phyloP scores from a whole-genome alignment of 768 basidiomycete genomes.

The Leccinum aurantiacum region DNA sequence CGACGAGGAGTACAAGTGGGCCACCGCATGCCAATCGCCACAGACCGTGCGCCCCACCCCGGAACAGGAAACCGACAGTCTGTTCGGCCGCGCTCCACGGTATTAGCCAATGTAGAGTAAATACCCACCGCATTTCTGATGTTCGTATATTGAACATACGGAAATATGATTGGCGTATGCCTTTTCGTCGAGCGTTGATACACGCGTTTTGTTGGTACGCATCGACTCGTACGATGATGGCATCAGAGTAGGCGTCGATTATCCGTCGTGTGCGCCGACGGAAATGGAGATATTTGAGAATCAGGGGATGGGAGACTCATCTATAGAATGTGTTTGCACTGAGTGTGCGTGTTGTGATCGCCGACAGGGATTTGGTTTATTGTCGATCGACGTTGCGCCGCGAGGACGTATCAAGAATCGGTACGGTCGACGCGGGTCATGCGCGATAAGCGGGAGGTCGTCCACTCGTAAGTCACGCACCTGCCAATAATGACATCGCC shows the following conservation, averaged over 20 bases:
- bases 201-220: neutral
- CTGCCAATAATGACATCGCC: constrained; percentile 2
- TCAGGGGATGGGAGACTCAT: constrained; percentile 2
- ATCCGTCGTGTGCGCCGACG: neutral
- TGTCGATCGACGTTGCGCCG: neutral
- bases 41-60: neutral
- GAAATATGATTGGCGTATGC: neutral
- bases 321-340: neutral
- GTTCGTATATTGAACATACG: neutral
- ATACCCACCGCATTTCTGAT: neutral
- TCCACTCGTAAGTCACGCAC: neutral
- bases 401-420: constrained; percentile 12
- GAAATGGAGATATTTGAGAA: constrained; percentile 12
- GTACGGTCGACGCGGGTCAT: constrained; percentile 2
- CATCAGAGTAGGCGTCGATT: constrained; percentile 8
- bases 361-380: constrained; percentile 10
- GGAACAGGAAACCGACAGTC: neutral
- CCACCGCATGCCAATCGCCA: neutral
- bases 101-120: neutral
- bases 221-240: neutral
- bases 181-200: neutral
- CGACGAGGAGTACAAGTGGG: neutral
- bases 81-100: constrained; percentile 2
- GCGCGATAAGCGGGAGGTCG: constrained; percentile 1
- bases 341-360: constrained; percentile 22